These are phyloP conservation scores for Cystobasidium sp. DNA, from an alignment of 1,284 basidiomycete species.

Conservation along the genomic window DNA sequence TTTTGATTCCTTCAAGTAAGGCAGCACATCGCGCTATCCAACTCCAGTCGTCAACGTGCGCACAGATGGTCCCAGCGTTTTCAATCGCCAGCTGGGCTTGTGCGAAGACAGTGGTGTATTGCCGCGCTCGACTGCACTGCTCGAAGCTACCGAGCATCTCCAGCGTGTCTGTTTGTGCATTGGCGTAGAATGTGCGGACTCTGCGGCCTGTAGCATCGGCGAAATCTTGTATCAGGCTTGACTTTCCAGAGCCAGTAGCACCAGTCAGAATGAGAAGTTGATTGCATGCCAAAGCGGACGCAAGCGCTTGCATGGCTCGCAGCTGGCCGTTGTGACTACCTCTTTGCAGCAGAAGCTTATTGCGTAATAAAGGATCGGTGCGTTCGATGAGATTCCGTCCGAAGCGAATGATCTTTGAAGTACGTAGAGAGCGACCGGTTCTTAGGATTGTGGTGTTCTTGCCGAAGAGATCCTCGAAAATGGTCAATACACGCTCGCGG, in stretches of 20 bases:
- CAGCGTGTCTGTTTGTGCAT: slow-evolving; percentile 86
- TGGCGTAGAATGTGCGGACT: slow-evolving; percentile 78
- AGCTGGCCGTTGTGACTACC: slow-evolving; percentile 70
- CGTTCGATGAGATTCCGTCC: slow-evolving; percentile 70
- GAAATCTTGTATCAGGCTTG: slow-evolving; percentile 71
- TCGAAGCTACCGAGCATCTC: slow-evolving; percentile 97
- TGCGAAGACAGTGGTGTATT: slow-evolving; percentile 62
- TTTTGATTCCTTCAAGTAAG: too few species aligned
- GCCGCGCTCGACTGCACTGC: slow-evolving; percentile 62
- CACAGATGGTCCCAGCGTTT: slow-evolving; percentile 71
- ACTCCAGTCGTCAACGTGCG: slow-evolving; percentile 50
- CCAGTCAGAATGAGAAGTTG: slow-evolving; percentile 88
- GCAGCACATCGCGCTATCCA: neutral
- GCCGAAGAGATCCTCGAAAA: slow-evolving; percentile 71
- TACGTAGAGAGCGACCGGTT: slow-evolving; percentile 64
- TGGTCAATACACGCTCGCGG: slow-evolving; percentile 64
- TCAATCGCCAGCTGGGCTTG: slow-evolving; percentile 69
- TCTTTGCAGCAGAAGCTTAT: slow-evolving; percentile 53
- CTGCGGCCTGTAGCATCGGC: slow-evolving; percentile 72
- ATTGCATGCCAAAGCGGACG: slow-evolving; percentile 68
- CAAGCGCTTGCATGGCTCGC: slow-evolving; percentile 73
- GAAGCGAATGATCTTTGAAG: slow-evolving; percentile 66
- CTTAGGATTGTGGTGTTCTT: slow-evolving; percentile 54
- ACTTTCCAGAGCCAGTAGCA: slow-evolving; percentile 76
- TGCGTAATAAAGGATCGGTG: slow-evolving; percentile 43